These are phyloP conservation scores for Musa balbisiana DNA, from an alignment of 202 grass and related monocot species.

Conservation along the genomic window DNA sequence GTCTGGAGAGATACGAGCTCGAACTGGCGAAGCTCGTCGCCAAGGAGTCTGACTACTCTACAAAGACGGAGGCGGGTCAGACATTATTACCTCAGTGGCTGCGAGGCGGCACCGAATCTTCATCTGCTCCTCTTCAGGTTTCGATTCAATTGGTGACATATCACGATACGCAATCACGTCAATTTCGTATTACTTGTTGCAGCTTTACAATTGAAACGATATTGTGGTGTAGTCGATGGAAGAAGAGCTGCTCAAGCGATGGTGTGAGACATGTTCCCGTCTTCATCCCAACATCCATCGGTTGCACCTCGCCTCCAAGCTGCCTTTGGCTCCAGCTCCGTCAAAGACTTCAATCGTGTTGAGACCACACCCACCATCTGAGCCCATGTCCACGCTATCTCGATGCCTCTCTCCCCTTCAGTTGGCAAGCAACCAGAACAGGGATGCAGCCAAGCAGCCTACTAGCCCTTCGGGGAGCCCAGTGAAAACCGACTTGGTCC, in stretches of 20 bases:
- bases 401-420: slow-evolving; percentile 28
- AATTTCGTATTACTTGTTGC: background rate
- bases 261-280: background rate
- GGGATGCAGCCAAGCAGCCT: slow-evolving; percentile 30
- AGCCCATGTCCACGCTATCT: slow-evolving; percentile 5
- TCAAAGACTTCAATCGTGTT: background rate
- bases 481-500: slow-evolving; percentile 17
- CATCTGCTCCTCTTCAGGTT: slow-evolving; percentile 6
- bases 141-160: background rate
- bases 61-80: background rate
- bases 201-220: background rate
- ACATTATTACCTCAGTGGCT: slow-evolving; percentile 11
- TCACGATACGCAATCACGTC: background rate
- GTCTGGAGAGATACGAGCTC: slow-evolving; percentile 44
- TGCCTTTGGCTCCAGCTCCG: background rate
- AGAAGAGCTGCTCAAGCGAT: slow-evolving; percentile 9
- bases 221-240: slow-evolving; percentile 1
- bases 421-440: slow-evolving; percentile 14
- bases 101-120: background rate
- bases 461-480: slow-evolving; percentile 6
- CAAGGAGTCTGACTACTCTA: background rate
- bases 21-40: slow-evolving; percentile 50
- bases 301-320: background rate
- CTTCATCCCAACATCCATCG: background rate
- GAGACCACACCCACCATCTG: background rate